Evolutionary conservation across 2,329 filamentous ascomycete species (phyloP), one percentile per base, ranked within the genome.

Genomic region (Didymosphaeria variabile): DNA sequence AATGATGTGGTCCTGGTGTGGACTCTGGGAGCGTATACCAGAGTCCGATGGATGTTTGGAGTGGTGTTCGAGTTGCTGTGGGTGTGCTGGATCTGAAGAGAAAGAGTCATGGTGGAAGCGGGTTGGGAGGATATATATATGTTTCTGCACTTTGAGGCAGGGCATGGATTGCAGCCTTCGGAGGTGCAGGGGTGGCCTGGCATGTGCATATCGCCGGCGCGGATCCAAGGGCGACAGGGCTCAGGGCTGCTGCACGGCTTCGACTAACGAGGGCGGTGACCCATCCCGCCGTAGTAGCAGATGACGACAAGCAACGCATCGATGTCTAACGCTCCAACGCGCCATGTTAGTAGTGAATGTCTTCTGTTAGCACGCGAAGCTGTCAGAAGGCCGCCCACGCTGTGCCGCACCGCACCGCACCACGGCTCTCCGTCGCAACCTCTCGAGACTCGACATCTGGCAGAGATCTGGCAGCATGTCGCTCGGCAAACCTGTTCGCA

Each of bases 261-360:
- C n/a, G 49, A n/a, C 50, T 62, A 67, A 66, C 64, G 71, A 73
- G 68, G 73, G 75, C 73, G 75, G 74, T 75, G 34, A 53, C n/a
- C 19, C n/a, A 10, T 40, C 17, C 50, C 23, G 49, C 31, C 19
- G 3, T 67, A 72, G 17, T 19, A 60, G 58, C 51, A 44, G 66
- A 76, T 77, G 75, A 77, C 75, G 73, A 74, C 65, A 61, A 61
- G 58, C 31, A 15, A 9, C 21, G 31, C 19, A 52, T 23, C 6
- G 42, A 17, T 50, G 46, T 49, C 46, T 32, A 31, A 49, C 46
- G 15, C 26, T 47, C 46, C 5, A 10, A 34, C 46, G 45, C 45
- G 21, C 45, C 6, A 26, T 29, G 45, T 12, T 49, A 17, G 46
- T 49, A 17, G 46, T 50, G 46, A 52, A 21, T 42, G 50, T 26